Conservation (phyloP, 495 filamentous ascomycete genomes). For the Neurospora sp. region DNA sequence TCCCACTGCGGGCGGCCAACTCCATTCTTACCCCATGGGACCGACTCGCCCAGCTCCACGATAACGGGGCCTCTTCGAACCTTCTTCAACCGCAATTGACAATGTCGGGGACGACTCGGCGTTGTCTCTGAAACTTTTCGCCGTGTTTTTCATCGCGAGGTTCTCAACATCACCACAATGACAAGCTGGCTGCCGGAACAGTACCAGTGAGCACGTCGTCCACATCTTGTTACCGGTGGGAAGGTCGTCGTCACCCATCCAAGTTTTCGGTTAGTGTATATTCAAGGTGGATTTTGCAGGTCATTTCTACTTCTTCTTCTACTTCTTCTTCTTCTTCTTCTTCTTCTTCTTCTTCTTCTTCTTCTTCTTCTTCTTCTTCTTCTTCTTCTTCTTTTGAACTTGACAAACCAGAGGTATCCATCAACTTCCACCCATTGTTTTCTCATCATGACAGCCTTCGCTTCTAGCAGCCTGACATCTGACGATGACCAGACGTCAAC, state of each 20-base stretch:
- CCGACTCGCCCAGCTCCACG: not conserved
- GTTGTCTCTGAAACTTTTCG: not conserved
- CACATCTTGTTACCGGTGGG: not conserved
- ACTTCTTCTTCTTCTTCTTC: no score
- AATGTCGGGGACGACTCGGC: not conserved
- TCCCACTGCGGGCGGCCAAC: not conserved
- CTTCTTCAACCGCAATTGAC: not conserved
- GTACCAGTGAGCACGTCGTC: not conserved
- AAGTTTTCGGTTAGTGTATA: not conserved
- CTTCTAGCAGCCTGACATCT: not conserved
- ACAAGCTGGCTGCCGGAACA: not conserved
- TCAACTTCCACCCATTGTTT: not conserved
- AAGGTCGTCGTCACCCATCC: not conserved
- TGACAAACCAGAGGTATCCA: not conserved
- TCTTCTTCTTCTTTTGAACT: not conserved
- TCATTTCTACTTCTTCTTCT: not conserved
- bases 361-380: not conserved
- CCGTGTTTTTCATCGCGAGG: not conserved
- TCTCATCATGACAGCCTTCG: not conserved
- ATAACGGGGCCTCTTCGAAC: not conserved
- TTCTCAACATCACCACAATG: not conserved
- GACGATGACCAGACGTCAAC: not conserved
- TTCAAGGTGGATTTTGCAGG: not conserved
- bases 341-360: not conserved
- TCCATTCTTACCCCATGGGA: not conserved